Percentiles rank a stretch among this genome's conserved stretches.
These are phyloP conservation scores for Wakefieldia striispora DNA, from an alignment of 768 basidiomycete genomes.

Conservation along the genomic window DNA sequence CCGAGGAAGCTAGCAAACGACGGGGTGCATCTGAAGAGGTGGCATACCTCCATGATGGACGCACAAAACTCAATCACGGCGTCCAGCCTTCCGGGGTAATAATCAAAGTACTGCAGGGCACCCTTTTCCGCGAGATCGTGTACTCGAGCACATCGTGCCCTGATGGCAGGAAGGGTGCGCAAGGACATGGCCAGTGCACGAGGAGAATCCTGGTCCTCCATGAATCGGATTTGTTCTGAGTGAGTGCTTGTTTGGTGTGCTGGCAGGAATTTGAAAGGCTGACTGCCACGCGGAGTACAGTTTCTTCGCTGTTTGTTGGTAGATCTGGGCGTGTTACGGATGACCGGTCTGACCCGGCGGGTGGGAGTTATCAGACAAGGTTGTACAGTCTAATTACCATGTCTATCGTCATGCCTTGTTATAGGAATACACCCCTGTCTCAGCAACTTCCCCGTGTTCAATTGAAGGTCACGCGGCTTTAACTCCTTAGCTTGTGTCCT, in stretches of 20 bases:
- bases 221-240: constrained; percentile 1
- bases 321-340: neutral
- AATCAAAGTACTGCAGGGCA: constrained; percentile 82
- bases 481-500: no score
- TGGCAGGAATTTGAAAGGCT: no score
- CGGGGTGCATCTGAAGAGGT: neutral
- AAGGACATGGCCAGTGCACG: constrained; percentile 56
- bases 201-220: constrained; percentile 9
- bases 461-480: no score
- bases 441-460: no score
- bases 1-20: no score
- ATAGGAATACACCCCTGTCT: neutral
- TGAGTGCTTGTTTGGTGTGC: neutral
- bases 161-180: constrained; percentile 84
- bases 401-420: neutral
- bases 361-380: no score
- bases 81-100: constrained; percentile 72
- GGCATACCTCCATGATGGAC: constrained; percentile 70
- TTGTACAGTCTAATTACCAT: no score
- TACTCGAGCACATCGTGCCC: constrained; percentile 79
- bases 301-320: neutral
- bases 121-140: constrained; percentile 72
- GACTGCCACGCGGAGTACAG: constrained; percentile 2
- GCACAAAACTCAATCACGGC: constrained; percentile 73
- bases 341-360: no score